These are phyloP conservation scores for Nicotiana sylvestris DNA, from an alignment of 257 asterid species.

Conservation along the genomic window DNA sequence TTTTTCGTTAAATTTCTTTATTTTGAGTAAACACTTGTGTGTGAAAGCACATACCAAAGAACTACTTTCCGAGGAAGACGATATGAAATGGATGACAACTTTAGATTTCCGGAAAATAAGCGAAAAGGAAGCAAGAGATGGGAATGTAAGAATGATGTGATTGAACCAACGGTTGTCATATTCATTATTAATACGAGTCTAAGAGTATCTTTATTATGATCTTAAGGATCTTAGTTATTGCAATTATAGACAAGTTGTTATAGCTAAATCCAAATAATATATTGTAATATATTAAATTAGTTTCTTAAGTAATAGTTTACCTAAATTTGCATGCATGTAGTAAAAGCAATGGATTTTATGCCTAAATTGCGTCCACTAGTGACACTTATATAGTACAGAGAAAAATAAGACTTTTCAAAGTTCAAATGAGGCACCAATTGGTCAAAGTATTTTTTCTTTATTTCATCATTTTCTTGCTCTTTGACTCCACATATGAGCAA, in stretches of 20 bases:
- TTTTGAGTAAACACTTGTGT: too few species aligned
- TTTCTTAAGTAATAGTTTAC: neutral
- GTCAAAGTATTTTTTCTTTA: slow-evolving; percentile 14
- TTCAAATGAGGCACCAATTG: slow-evolving; percentile 59
- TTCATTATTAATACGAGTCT: too few species aligned
- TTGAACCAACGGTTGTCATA: too few species aligned
- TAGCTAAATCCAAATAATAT: neutral
- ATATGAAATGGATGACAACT: too few species aligned
- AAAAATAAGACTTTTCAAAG: slow-evolving; percentile 35
- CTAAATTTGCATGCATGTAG: neutral
- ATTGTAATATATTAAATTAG: neutral
- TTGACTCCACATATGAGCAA: slow-evolving; percentile 50
- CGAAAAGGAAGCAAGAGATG: too few species aligned
- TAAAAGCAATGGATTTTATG: neutral
- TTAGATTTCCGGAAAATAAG: too few species aligned
- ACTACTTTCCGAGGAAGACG: too few species aligned
- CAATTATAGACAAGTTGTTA: neutral
- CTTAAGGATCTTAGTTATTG: too few species aligned
- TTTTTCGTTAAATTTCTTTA: too few species aligned
- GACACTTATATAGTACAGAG: neutral
- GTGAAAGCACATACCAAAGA: too few species aligned
- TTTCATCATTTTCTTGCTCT: slow-evolving; percentile 34
- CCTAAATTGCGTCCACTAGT: neutral
- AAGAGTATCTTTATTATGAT: too few species aligned
- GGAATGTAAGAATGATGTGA: too few species aligned